Conservation (phyloP, 1,284 basidiomycete genomes). For the Malassezia pachydermatis region DNA sequence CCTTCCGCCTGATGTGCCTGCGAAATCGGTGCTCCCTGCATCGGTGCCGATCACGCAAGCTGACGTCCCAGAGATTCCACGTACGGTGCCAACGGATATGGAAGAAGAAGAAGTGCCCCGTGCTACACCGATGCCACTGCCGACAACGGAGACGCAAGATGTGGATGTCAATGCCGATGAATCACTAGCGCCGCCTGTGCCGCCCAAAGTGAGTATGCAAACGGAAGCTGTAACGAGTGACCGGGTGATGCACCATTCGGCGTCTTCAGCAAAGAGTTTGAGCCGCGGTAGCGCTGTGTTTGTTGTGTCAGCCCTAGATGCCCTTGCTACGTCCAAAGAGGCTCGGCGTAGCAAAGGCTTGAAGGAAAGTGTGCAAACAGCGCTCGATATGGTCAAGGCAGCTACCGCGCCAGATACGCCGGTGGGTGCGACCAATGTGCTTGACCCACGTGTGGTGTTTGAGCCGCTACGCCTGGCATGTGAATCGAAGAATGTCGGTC, state of each 20-base stretch:
- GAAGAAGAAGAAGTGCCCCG: too few species aligned
- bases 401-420: constrained; percentile 19
- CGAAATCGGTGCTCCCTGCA: too few species aligned
- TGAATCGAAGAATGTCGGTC: constrained; percentile 32
- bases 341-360: constrained; percentile 40
- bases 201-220: neutral
- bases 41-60: too few species aligned
- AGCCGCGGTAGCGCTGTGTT: constrained; percentile 42
- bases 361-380: constrained; percentile 28
- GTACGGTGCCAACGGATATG: neutral
- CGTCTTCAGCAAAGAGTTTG: constrained; percentile 28
- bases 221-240: neutral
- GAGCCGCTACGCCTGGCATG: constrained; percentile 45
- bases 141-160: neutral
- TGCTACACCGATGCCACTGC: neutral
- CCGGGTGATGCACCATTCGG: constrained; percentile 26
- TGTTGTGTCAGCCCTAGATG: constrained; percentile 42
- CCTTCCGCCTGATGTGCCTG: neutral
- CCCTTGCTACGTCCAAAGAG: constrained; percentile 34
- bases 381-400: constrained; percentile 43
- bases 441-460: constrained; percentile 45
- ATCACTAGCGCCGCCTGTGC: neutral
- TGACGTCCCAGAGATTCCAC: neutral
- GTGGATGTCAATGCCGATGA: too few species aligned
- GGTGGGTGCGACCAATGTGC: constrained; percentile 3